Evolutionary conservation across 2,329 filamentous ascomycete genomes (phyloP).

Genomic region (Scortechinia acanthostroma): DNA sequence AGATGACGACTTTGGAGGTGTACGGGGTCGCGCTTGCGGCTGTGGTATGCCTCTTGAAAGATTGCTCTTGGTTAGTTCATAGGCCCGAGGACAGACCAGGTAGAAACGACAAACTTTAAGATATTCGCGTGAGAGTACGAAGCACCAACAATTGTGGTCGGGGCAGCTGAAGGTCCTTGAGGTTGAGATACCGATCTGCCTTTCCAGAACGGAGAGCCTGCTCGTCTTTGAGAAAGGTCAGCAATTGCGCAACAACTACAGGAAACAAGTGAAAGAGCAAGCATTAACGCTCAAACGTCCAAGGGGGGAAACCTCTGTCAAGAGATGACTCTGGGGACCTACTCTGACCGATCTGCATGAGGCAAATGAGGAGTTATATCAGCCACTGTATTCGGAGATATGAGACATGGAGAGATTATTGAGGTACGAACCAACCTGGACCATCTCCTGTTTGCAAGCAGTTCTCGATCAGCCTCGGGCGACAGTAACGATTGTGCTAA

Average conservation of each 20-base stretch:
- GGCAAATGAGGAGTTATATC: neutral
- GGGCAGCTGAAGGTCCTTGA: conserved; percentile 62
- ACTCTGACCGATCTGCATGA: neutral
- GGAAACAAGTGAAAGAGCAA: no score
- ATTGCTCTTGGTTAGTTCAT: neutral
- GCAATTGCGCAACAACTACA: no score
- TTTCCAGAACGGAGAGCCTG: neutral
- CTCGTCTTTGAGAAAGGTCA: neutral
- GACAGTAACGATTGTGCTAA: no score
- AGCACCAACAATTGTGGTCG: conserved; percentile 71
- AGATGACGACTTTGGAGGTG: neutral
- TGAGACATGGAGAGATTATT: neutral
- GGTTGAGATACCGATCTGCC: conserved; percentile 78
- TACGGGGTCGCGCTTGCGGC: neutral
- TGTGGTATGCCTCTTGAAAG: neutral
- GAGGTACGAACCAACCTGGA: conserved; percentile 81
- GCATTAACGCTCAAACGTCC: neutral
- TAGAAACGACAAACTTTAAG: conserved; percentile 66
- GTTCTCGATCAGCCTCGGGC: no score
- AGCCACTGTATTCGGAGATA: neutral
- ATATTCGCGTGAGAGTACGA: conserved; percentile 95
- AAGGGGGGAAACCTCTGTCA: neutral
- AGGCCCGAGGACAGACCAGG: neutral
- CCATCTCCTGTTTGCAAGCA: conserved; percentile 74
- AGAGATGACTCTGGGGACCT: neutral